Percentiles rank a stretch among this genome's conserved stretches.
Evolutionary conservation across 768 basidiomycete genomes (phyloP).

Genomic region (Kwoniella botswanensis): DNA sequence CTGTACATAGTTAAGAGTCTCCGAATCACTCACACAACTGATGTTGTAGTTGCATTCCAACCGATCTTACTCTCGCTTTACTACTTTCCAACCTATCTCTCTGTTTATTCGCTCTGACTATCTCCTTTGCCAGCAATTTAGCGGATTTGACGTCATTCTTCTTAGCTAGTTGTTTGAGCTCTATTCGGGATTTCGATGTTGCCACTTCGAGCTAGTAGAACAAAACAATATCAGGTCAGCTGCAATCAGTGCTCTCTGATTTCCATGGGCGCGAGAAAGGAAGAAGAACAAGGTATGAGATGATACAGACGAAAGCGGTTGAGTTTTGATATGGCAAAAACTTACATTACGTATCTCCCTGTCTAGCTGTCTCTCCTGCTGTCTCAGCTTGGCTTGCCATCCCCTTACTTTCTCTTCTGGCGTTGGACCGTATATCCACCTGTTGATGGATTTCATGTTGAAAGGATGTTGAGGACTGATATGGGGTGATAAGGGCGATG

Average conservation of each 20-base stretch:
- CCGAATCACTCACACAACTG: slow-evolving; percentile 74
- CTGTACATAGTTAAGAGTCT: background rate
- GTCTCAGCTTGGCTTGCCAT: slow-evolving; percentile 87
- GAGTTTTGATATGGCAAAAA: background rate
- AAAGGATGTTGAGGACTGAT: too few relatives aligned
- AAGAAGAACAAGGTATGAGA: too few relatives aligned
- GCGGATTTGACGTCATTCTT: slow-evolving; percentile 94
- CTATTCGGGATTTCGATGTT: slow-evolving; percentile 75
- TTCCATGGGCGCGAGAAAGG: too few relatives aligned
- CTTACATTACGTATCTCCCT: slow-evolving; percentile 93
- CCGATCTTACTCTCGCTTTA: slow-evolving; percentile 90
- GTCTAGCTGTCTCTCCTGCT: slow-evolving; percentile 81
- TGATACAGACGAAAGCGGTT: background rate
- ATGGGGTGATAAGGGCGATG: background rate
- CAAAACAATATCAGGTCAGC: background rate
- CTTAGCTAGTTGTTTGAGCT: slow-evolving; percentile 84
- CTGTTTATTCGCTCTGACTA: slow-evolving; percentile 94
- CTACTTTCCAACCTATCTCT: slow-evolving; percentile 87
- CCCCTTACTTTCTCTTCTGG: slow-evolving; percentile 88
- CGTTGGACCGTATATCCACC: slow-evolving; percentile 93
- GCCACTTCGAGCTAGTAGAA: slow-evolving; percentile 75
- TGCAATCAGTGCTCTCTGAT: too few relatives aligned
- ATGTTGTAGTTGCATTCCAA: slow-evolving; percentile 83
- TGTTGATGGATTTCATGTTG: slow-evolving; percentile 66
- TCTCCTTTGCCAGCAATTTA: slow-evolving; percentile 85